A percentile compares a stretch with the other conserved stretches of the same genome.
phyloP scores from a whole-genome alignment of 805 yeast species.

The Yamadazyma scolyti region DNA sequence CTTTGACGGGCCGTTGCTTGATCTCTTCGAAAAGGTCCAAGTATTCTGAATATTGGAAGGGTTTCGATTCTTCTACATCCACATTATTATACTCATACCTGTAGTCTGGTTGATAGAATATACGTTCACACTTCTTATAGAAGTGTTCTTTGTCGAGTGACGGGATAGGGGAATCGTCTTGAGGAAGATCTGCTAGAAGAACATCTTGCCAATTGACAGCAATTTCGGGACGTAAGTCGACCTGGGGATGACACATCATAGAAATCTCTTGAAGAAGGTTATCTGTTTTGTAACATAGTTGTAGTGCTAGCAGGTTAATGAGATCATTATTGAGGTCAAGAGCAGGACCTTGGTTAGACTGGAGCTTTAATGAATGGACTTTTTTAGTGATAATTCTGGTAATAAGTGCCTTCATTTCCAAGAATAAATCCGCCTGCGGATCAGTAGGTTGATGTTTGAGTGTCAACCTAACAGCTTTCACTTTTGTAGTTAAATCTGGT shows the following conservation, averaged over 20 bases:
- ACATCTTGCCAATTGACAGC: slow-evolving; percentile 27
- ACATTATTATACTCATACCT: slow-evolving; percentile 24
- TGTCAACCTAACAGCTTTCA: too few relatives aligned
- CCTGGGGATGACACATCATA: slow-evolving; percentile 3
- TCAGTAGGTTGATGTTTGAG: slow-evolving; percentile 1
- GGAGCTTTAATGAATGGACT: slow-evolving; percentile 1
- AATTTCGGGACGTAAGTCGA: slow-evolving; percentile 7
- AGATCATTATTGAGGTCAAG: slow-evolving; percentile 4
- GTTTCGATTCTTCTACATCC: slow-evolving; percentile 7
- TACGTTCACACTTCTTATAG: slow-evolving; percentile 20
- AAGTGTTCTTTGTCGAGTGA: slow-evolving; percentile 10
- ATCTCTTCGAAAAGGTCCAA: slow-evolving; percentile 1
- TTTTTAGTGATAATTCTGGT: slow-evolving; percentile 6
- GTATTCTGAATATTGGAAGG: slow-evolving; percentile 8
- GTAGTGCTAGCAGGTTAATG: slow-evolving; percentile 4
- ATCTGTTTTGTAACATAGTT: slow-evolving; percentile 6
- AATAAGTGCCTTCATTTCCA: slow-evolving; percentile 12
- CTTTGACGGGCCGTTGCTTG: not conserved
- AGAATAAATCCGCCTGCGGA: slow-evolving; percentile 6
- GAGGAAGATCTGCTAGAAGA: slow-evolving; percentile 18
- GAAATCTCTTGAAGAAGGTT: slow-evolving; percentile 4
- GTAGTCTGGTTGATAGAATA: slow-evolving; percentile 22
- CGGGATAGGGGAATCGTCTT: slow-evolving; percentile 7
- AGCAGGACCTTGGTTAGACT: slow-evolving; percentile 4
- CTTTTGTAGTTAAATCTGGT: too few relatives aligned